Evolutionary conservation across 169 alveolate genomes (phyloP).

Genomic region (Eimeria brunetti): DNA sequence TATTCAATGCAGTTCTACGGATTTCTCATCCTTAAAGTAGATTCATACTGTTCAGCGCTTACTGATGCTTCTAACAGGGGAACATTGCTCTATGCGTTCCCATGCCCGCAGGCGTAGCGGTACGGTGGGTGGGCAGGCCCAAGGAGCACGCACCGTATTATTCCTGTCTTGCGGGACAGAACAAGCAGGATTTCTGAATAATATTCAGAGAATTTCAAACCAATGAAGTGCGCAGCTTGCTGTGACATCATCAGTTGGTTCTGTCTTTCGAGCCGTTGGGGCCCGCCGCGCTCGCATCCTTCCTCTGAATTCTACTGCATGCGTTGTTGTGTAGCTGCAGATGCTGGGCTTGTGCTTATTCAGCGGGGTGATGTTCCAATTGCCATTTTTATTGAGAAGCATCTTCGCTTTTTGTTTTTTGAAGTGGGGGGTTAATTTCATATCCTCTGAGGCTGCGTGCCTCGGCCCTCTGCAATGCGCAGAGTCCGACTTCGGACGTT

Average conservation of each 20-base stretch:
- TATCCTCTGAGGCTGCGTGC: background rate
- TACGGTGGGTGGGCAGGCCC: background rate
- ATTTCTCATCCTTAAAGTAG: background rate
- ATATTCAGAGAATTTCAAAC: background rate
- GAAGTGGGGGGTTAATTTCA: background rate
- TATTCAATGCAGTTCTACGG: background rate
- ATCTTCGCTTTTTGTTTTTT: background rate
- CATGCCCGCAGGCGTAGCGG: background rate
- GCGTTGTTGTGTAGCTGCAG: background rate
- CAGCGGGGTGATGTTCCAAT: background rate
- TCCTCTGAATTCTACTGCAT: background rate
- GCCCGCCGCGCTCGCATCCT: constrained; percentile 43
- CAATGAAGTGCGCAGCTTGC: background rate
- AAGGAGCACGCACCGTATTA: background rate
- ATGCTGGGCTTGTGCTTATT: background rate
- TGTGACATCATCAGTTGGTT: background rate
- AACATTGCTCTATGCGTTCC: background rate
- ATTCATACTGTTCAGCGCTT: background rate
- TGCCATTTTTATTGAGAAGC: background rate
- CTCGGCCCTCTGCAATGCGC: background rate
- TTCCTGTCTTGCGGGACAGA: background rate
- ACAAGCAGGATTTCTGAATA: background rate
- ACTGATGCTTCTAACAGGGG: too few relatives aligned
- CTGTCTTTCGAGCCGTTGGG: background rate
- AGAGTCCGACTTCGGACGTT: background rate